Percentiles rank a stretch among this genome's conserved stretches.
These are phyloP conservation scores for Zelonia costaricensis DNA, from an alignment of 208 protist genomes.

Conservation along the genomic window DNA sequence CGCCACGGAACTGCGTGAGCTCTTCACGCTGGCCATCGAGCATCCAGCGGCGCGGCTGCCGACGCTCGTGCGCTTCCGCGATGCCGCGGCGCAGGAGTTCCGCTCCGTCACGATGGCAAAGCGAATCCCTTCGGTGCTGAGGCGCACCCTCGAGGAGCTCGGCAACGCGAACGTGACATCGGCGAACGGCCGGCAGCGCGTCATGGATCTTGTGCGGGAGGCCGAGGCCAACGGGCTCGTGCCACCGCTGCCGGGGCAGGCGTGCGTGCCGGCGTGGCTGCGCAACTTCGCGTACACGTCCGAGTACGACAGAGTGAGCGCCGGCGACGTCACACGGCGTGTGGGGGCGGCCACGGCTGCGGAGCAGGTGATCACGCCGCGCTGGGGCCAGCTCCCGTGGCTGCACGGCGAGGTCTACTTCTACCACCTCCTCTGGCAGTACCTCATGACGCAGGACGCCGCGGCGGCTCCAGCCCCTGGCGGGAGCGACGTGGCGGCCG, in stretches of 20 bases:
- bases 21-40: constrained; percentile 55
- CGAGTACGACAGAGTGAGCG: constrained; percentile 37
- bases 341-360: constrained; percentile 12
- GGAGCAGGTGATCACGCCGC: constrained; percentile 32
- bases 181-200: constrained; percentile 15
- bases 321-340: constrained; percentile 17
- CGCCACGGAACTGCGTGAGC: constrained; percentile 58
- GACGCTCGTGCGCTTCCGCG: constrained; percentile 77
- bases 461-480: constrained; percentile 4
- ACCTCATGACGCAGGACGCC: constrained; percentile 51
- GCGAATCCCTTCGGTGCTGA: constrained; percentile 61
- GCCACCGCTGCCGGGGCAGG: constrained; percentile 68
- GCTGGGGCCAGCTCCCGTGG: constrained; percentile 89
- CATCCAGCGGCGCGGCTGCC: constrained; percentile 55
- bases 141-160: constrained; percentile 56
- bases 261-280: constrained; percentile 64
- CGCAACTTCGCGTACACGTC: constrained; percentile 61
- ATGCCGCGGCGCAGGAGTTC: constrained; percentile 65
- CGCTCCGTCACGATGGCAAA: constrained; percentile 58
- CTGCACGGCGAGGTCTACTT: constrained; percentile 91
- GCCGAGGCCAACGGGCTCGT: constrained; percentile 49
- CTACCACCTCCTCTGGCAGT: constrained; percentile 86
- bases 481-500: neutral
- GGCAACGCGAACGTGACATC: constrained; percentile 18
- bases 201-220: constrained; percentile 41